Evolutionary conservation across 208 protist genomes (phyloP).

Genomic region (Trypanosoma vivax): DNA sequence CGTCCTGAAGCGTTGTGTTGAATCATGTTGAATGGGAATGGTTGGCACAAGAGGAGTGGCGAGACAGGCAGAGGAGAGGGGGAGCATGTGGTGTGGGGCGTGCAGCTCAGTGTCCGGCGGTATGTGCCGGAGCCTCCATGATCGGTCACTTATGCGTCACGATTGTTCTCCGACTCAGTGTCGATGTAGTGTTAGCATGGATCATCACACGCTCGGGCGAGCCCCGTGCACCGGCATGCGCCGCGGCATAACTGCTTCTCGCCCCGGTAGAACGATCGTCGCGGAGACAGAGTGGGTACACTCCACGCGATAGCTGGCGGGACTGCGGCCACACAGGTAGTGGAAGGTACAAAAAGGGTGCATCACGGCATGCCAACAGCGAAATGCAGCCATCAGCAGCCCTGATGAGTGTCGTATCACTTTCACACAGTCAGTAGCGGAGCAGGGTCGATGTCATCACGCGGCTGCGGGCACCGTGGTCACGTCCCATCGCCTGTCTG

Average conservation of each 20-base stretch:
- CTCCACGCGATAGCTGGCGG: slow-evolving; percentile 37
- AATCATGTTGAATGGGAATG: slow-evolving; percentile 6
- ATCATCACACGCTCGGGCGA: slow-evolving; percentile 7
- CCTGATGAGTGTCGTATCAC: slow-evolving; percentile 26
- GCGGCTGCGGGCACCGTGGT: neutral
- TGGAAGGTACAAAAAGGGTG: neutral
- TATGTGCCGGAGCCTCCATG: slow-evolving; percentile 15
- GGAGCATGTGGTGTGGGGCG: neutral
- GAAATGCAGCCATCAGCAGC: slow-evolving; percentile 13
- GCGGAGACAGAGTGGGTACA: slow-evolving; percentile 28
- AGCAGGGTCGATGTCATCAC: slow-evolving; percentile 16
- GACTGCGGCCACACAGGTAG: neutral
- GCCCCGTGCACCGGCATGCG: neutral
- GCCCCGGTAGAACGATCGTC: slow-evolving; percentile 36
- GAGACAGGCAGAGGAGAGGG: neutral
- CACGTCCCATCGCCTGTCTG: slow-evolving; percentile 4
- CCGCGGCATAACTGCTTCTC: slow-evolving; percentile 8
- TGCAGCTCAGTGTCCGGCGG: slow-evolving; percentile 1
- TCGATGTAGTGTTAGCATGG: slow-evolving; percentile 28
- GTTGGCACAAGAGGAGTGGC: neutral
- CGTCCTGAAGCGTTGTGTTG: slow-evolving; percentile 25
- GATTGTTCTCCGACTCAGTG: slow-evolving; percentile 21
- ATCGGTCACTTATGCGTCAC: slow-evolving; percentile 20
- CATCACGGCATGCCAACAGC: neutral
- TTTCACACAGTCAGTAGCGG: slow-evolving; percentile 7